Evolutionary conservation across 2,329 filamentous ascomycete species (phyloP).

Genomic region (Trichoderma breve): DNA sequence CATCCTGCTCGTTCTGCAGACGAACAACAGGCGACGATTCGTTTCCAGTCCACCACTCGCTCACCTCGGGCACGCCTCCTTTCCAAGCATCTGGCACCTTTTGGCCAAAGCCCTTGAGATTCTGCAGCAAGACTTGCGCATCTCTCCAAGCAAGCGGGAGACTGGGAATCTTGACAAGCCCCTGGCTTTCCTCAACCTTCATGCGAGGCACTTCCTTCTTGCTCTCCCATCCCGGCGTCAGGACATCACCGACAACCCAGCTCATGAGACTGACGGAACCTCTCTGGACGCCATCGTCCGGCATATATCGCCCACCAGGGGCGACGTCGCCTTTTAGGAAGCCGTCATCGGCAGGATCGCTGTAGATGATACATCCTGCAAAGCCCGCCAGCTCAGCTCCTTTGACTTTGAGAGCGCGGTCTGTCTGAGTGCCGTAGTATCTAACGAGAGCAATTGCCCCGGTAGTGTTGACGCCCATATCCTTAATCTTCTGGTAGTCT

Average conservation of each 20-base stretch:
- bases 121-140: conserved; percentile 74
- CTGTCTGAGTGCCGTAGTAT: conserved; percentile 71
- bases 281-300: conserved; percentile 77
- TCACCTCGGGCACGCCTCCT: conserved; percentile 72
- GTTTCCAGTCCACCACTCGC: conserved; percentile 83
- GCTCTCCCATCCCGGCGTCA: conserved; percentile 84
- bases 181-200: conserved; percentile 66
- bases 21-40: conserved; percentile 71
- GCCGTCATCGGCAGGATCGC: conserved; percentile 81
- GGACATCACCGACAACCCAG: conserved; percentile 84
- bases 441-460: conserved; percentile 83
- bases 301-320: conserved; percentile 77
- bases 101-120: conserved; percentile 71
- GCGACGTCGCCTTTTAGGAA: conserved; percentile 70
- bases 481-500: conserved; percentile 72
- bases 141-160: conserved; percentile 88
- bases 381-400: conserved; percentile 85
- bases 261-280: conserved; percentile 77
- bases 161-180: conserved; percentile 80
- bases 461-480: conserved; percentile 69
- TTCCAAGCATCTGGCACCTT: conserved; percentile 68
- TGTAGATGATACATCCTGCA: conserved; percentile 86
- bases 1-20: conserved; percentile 83
- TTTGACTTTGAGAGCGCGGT: conserved; percentile 80
- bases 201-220: conserved; percentile 64